phyloP scores from a whole-genome alignment of 768 basidiomycete species.

The Neoboletus magnificus region DNA sequence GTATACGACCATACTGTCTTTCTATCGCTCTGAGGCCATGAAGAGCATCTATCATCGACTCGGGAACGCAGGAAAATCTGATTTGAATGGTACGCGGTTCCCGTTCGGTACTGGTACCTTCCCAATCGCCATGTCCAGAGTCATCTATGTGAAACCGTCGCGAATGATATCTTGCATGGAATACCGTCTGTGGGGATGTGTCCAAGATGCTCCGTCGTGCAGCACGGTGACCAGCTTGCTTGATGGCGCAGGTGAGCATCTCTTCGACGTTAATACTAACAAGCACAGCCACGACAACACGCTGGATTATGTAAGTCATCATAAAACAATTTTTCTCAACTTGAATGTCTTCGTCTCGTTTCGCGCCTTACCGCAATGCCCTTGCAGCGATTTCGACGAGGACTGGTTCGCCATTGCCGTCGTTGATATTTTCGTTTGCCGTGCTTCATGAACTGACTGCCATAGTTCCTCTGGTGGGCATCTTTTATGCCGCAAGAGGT shows the following conservation, averaged over 20 bases:
- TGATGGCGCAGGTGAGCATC: slow-evolving; percentile 18
- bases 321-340: neutral
- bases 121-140: slow-evolving; percentile 17
- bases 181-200: neutral
- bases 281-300: slow-evolving; percentile 13
- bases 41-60: slow-evolving; percentile 48
- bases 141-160: slow-evolving; percentile 25
- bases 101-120: neutral
- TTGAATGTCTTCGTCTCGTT: slow-evolving; percentile 33
- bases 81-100: slow-evolving; percentile 35
- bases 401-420: slow-evolving; percentile 74
- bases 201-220: neutral
- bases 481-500: slow-evolving; percentile 68
- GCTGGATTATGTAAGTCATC: slow-evolving; percentile 21
- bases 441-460: slow-evolving; percentile 87
- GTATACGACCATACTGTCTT: slow-evolving; percentile 47
- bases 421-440: slow-evolving; percentile 73
- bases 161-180: slow-evolving; percentile 1
- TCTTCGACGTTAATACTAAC: neutral
- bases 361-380: slow-evolving; percentile 49
- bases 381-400: slow-evolving; percentile 60
- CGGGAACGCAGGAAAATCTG: slow-evolving; percentile 39
- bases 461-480: slow-evolving; percentile 64
- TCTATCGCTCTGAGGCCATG: slow-evolving; percentile 55
- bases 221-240: slow-evolving; percentile 6